Conservation (phyloP, 257 asterid genomes). For the Lavandula angustifolia region DNA sequence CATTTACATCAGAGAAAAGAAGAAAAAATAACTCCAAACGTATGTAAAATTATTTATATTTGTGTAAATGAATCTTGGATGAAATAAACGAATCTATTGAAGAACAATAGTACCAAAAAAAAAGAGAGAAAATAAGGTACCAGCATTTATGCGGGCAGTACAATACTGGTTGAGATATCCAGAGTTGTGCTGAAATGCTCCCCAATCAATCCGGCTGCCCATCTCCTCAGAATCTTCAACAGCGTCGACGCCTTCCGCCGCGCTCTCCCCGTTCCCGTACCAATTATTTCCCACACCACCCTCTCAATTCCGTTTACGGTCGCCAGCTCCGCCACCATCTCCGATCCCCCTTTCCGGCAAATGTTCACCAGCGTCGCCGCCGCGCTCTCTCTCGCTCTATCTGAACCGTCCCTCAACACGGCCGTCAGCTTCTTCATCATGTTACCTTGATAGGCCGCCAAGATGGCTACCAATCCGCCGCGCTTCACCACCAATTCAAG, state of each 20-base stretch:
- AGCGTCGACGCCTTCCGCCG: conserved; percentile 76
- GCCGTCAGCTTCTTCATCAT: conserved; percentile 47
- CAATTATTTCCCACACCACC: conserved; percentile 81
- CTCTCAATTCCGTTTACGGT: conserved; percentile 65
- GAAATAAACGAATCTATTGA: conserved; percentile 24
- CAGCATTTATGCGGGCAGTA: conserved; percentile 29
- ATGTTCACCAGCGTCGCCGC: conserved; percentile 72
- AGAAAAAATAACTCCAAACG: neutral
- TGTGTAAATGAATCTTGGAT: conserved; percentile 28
- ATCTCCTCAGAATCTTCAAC: conserved; percentile 80
- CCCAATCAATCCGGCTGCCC: conserved; percentile 77
- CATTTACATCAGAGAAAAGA: conserved; percentile 13
- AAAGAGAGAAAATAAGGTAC: neutral
- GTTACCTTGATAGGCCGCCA: conserved; percentile 47
- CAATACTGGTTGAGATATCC: conserved; percentile 38
- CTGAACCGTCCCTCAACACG: conserved; percentile 68
- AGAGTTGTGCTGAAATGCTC: conserved; percentile 45
- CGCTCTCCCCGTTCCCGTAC: conserved; percentile 72
- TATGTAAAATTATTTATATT: neutral
- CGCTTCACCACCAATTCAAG: conserved; percentile 76
- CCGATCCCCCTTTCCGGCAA: conserved; percentile 80
- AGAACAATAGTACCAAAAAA: conserved; percentile 6
- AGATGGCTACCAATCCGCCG: conserved; percentile 70
- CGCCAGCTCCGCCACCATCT: conserved; percentile 69
- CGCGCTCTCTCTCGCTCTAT: conserved; percentile 67